Evolutionary conservation across 1,284 basidiomycete genomes (phyloP), one percentile per base, ranked within the genome.

Genomic region (Neolentinus lepideus): DNA sequence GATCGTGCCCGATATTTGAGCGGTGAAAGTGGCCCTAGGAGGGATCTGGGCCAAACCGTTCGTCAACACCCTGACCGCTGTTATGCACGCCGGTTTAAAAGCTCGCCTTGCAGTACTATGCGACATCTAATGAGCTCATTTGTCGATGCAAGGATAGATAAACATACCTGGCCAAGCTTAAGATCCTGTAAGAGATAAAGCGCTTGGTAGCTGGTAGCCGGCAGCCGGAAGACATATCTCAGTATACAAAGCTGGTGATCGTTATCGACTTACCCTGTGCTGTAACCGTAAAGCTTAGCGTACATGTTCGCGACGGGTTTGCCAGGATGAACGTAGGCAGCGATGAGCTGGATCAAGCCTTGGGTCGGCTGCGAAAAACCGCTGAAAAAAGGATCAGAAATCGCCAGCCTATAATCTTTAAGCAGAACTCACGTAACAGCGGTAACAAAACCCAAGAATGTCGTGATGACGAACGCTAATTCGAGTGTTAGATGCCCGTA

Each of bases 251-350:
- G 29, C 29, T 12, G 29, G 4, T 12, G 4, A 31, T 4, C 29
- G 12, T 6, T 31, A 31, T 31, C 4, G 4, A 31, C 4, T 16
- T 56, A 54, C 33, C 69, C 62, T 12, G 64, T 61, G 51, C 60
- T 55, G 16, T 33, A 58, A 3, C 57, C 57, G 35, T 57, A 62
- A 19, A 65, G 59, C 50, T 67, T 66, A 56, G 69, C 69, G 58
- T 73, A 73, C 64, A 75, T 69, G 66, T 76, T 76, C 47, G 74
- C 74, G 21, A 75, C 69, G 12, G 73, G 73, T 58, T 72, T 71
- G 26, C 74, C 74, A 1, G 72, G 73, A 38, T 72, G 65, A 33
- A 75, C 62, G 19, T 68, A 71, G 9, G 70, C 69, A 16, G 69
- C 68, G 46, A 76, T 61, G 70, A 75, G 71, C 63, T 74, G 59